Conservation (phyloP, 164 flowering plant species). For the Vitis cinerea region DNA sequence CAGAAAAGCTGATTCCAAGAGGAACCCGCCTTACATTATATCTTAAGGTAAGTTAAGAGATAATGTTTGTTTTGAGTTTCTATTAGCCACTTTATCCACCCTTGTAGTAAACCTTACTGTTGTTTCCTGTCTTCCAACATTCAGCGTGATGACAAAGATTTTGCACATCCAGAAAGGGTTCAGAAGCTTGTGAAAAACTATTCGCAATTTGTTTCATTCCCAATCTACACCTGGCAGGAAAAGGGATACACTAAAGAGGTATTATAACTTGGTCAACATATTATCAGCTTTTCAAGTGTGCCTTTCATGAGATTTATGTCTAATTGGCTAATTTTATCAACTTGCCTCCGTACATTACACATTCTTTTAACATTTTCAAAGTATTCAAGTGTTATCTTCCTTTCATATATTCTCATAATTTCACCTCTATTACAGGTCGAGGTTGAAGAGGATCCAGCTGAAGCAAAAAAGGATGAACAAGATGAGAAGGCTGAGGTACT, state of each 20-base stretch:
- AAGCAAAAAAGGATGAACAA: constrained; percentile 68
- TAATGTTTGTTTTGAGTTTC: neutral
- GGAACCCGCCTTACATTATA: constrained; percentile 84
- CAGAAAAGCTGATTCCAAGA: constrained; percentile 78
- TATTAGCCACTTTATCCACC: neutral
- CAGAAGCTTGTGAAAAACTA: constrained; percentile 92
- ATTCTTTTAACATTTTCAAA: no score
- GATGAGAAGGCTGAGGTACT: constrained; percentile 72
- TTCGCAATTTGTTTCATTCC: constrained; percentile 96
- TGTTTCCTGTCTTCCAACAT: neutral
- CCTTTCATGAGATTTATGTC: neutral
- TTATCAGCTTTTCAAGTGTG: neutral
- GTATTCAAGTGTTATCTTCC: neutral
- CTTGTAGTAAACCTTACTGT: neutral
- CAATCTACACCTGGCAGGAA: constrained; percentile 95
- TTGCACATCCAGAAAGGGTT: constrained; percentile 89
- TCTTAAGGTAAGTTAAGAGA: constrained; percentile 63
- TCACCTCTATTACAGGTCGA: constrained; percentile 57
- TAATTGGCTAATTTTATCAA: no score
- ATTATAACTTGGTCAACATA: neutral
- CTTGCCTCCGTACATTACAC: no score
- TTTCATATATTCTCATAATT: neutral
- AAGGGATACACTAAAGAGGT: constrained; percentile 96
- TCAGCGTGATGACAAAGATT: constrained; percentile 86
- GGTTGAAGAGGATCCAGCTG: constrained; percentile 93